phyloP scores from a whole-genome alignment of 2,329 filamentous ascomycete genomes.

The Davidsoniella eucalypti region DNA sequence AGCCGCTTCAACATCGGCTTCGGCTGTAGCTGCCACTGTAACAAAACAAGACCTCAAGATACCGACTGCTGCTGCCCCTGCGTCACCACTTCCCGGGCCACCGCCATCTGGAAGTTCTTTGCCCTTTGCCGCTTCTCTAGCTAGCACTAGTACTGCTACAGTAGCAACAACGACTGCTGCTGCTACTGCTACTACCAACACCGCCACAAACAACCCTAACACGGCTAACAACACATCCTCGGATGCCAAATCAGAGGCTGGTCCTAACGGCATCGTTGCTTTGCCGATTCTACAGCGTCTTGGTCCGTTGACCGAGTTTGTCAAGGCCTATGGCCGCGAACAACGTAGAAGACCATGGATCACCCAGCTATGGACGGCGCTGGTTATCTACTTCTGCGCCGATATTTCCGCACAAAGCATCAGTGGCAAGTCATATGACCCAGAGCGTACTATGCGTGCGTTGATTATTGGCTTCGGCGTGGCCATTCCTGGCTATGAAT shows the following conservation, averaged over 20 bases:
- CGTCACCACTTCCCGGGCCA: neutral
- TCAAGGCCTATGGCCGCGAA: conserved; percentile 47
- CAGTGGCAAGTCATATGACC: conserved; percentile 45
- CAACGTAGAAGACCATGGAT: conserved; percentile 57
- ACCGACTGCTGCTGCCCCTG: too few species aligned
- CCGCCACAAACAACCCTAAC: neutral
- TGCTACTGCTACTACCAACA: too few species aligned
- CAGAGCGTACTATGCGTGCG: conserved; percentile 50
- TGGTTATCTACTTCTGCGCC: conserved; percentile 64
- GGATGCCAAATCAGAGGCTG: neutral
- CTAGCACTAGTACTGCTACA: too few species aligned
- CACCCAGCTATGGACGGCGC: conserved; percentile 61
- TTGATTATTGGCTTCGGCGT: conserved; percentile 53
- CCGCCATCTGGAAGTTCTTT: neutral
- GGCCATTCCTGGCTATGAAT: conserved; percentile 59
- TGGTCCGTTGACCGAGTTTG: conserved; percentile 36
- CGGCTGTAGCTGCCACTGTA: neutral
- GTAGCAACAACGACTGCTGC: too few species aligned
- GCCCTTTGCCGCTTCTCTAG: neutral
- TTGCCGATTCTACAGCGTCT: conserved; percentile 37
- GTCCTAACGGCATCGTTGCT: neutral
- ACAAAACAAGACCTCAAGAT: neutral
- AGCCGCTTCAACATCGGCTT: neutral
- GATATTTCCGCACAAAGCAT: conserved; percentile 66
- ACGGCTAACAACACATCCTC: neutral